Evolutionary conservation across 1,284 basidiomycete genomes (phyloP), one percentile per base, ranked within the genome.

Genomic region (Earliella scabrosa): DNA sequence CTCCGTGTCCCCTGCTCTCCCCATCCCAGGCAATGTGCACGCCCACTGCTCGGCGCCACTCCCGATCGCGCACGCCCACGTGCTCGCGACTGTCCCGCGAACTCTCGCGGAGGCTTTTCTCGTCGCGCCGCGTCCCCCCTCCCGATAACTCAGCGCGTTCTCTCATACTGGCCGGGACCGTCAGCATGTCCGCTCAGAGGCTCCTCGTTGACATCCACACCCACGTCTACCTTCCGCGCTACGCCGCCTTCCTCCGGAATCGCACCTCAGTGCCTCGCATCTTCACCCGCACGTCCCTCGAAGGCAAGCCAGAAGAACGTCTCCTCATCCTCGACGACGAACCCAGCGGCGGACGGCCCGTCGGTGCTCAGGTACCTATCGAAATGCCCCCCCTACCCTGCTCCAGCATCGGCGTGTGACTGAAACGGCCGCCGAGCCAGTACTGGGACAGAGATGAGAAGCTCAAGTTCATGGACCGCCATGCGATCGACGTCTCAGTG

Each of bases 361-460:
- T 87, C 45, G 86, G 86, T 26, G 71, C 81, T 41, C 82, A 85
- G 78, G 83, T 83, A 65, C 48, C 66, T 50, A 16, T 27, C 36
- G 34, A 14, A 29, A 23, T 9, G 43, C 31, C n/a, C 47, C 14
- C n/a, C 9, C n/a, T n/a, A n/a, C n/a, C 32, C 41, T 31, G 29
- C 29, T 31, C 29, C 29, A 7, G 29, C 32, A 32, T 39, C 24
- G n/a, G n/a, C n/a, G n/a, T 31, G n/a, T n/a, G 64, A 32, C 43
- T 80, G 44, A 61, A 47, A 24, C 47, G 49, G 21, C 31, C 27
- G 18, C 16, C 38, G 48, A 35, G 48, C 23, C 73, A 92, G 77
- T 95, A 93, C 70, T 94, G 90, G 90, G 88, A 92, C 61, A 75
- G 88, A 54, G 78, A 84, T 52, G 85, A 91, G 68, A 92, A 91